These are phyloP conservation scores for Umbelopsis sp. DNA, from an alignment of 192 early-diverging fungal genomes.

Conservation along the genomic window DNA sequence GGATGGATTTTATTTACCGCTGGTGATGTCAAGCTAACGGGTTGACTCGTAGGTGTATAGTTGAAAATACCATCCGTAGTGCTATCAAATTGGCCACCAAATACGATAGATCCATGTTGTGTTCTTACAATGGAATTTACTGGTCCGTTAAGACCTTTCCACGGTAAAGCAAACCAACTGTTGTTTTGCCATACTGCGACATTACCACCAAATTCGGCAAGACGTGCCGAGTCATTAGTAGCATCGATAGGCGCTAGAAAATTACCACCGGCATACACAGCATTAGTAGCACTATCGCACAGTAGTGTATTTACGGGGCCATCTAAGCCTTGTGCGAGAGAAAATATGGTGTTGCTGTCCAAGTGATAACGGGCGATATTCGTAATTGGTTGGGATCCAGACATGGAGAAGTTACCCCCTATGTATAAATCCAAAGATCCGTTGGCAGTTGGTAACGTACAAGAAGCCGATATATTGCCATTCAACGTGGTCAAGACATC, in stretches of 20 bases:
- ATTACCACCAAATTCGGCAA: slow-evolving; percentile 28
- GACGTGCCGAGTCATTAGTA: slow-evolving; percentile 5
- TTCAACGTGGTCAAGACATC: slow-evolving; percentile 24
- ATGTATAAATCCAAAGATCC: slow-evolving; percentile 28
- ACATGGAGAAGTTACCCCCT: slow-evolving; percentile 31
- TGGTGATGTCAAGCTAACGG: slow-evolving; percentile 47
- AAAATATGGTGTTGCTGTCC: not conserved
- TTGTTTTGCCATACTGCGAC: slow-evolving; percentile 32
- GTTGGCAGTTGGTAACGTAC: not conserved
- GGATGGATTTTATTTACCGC: slow-evolving; percentile 26
- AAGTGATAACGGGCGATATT: slow-evolving; percentile 32
- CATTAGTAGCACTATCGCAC: slow-evolving; percentile 29
- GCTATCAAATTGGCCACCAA: slow-evolving; percentile 71
- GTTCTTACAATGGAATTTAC: slow-evolving; percentile 62
- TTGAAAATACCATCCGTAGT: slow-evolving; percentile 64
- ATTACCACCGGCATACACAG: slow-evolving; percentile 36
- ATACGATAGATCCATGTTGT: slow-evolving; percentile 54
- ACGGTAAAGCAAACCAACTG: slow-evolving; percentile 60
- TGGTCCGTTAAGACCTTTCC: slow-evolving; percentile 69
- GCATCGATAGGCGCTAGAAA: slow-evolving; percentile 29
- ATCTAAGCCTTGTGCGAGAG: slow-evolving; percentile 33
- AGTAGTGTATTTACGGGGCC: slow-evolving; percentile 34
- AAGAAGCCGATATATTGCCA: slow-evolving; percentile 30
- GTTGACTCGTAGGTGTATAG: slow-evolving; percentile 47
- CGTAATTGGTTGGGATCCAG: not conserved